Percentiles rank a stretch among this genome's conserved stretches.
Evolutionary conservation across 257 asterid genomes (phyloP).

Genomic region (Echites panduratus): DNA sequence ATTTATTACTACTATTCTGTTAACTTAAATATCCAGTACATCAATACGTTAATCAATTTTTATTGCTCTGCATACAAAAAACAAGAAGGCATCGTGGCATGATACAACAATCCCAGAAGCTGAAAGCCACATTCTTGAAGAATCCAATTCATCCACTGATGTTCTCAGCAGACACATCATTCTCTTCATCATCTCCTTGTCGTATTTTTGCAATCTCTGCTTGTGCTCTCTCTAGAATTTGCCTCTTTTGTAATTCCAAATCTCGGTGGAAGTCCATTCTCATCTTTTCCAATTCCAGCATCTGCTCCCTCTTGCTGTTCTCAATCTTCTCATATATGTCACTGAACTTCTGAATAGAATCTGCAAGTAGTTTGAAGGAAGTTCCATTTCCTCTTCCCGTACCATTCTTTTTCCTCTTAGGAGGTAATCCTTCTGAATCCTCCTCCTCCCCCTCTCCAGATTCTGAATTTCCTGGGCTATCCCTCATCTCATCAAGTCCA

Average conservation of each 20-base stretch:
- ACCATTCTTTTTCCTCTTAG: slow-evolving; percentile 34
- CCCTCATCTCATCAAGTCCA: slow-evolving; percentile 75
- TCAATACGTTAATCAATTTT: slow-evolving; percentile 3
- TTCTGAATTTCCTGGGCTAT: slow-evolving; percentile 61
- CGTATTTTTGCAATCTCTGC: slow-evolving; percentile 70
- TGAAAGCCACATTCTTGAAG: slow-evolving; percentile 5
- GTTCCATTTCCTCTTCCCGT: slow-evolving; percentile 17
- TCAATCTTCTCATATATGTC: slow-evolving; percentile 76
- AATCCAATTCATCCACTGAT: slow-evolving; percentile 31
- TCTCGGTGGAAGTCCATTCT: slow-evolving; percentile 80
- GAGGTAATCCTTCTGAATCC: slow-evolving; percentile 50
- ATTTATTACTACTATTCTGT: slow-evolving; percentile 13
- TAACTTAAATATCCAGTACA: slow-evolving; percentile 1
- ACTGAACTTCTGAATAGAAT: slow-evolving; percentile 66
- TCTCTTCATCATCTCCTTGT: slow-evolving; percentile 57
- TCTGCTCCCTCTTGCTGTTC: slow-evolving; percentile 65
- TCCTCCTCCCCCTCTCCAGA: slow-evolving; percentile 41
- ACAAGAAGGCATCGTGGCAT: slow-evolving; percentile 1
- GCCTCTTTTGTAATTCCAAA: slow-evolving; percentile 67
- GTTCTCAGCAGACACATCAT: slow-evolving; percentile 43
- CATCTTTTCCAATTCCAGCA: slow-evolving; percentile 78
- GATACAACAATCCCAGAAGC: slow-evolving; percentile 34
- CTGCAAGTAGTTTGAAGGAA: slow-evolving; percentile 62
- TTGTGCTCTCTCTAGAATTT: slow-evolving; percentile 76
- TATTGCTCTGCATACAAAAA: slow-evolving; percentile 6